Evolutionary conservation across 805 yeast genomes (phyloP).

Genomic region (Kodamaea nitidulidarum): DNA sequence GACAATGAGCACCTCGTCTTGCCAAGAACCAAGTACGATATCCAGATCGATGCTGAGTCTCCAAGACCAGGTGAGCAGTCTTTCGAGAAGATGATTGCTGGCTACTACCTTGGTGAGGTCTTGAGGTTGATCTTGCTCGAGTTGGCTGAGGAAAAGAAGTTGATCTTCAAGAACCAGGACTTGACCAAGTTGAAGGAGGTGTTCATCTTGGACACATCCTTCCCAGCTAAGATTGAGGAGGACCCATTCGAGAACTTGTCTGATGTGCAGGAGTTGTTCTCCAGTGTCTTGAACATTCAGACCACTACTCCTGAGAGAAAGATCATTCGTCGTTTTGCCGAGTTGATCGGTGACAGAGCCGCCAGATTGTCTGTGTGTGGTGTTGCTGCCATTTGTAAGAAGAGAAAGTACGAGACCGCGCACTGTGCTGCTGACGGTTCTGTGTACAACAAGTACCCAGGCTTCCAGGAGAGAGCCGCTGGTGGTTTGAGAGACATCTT

Average conservation of each 20-base stretch:
- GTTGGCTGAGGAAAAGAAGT: constrained; percentile 52
- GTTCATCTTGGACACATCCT: constrained; percentile 83
- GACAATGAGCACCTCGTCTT: constrained; percentile 81
- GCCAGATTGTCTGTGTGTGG: constrained; percentile 93
- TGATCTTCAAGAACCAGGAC: constrained; percentile 70
- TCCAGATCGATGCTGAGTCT: constrained; percentile 72
- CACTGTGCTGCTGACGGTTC: constrained; percentile 98
- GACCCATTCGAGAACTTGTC: constrained; percentile 82
- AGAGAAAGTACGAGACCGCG: constrained; percentile 71
- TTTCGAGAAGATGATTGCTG: constrained; percentile 96
- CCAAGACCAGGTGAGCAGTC: constrained; percentile 97
- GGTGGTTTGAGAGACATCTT: constrained; percentile 83
- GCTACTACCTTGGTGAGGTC: constrained; percentile 92
- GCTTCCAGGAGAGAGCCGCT: constrained; percentile 85
- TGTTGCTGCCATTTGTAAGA: constrained; percentile 87
- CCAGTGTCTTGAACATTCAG: constrained; percentile 51
- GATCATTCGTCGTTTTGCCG: constrained; percentile 77
- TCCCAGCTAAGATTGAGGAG: constrained; percentile 81
- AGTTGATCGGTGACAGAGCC: constrained; percentile 85
- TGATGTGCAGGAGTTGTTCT: constrained; percentile 68
- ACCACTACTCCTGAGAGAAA: constrained; percentile 78
- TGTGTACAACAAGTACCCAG: constrained; percentile 90
- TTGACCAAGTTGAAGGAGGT: constrained; percentile 55
- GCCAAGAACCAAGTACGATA: constrained; percentile 89
- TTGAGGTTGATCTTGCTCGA: constrained; percentile 78